These are phyloP conservation scores for Oryza meyeriana DNA, from an alignment of 176 grass and related monocot species.

Conservation along the genomic window DNA sequence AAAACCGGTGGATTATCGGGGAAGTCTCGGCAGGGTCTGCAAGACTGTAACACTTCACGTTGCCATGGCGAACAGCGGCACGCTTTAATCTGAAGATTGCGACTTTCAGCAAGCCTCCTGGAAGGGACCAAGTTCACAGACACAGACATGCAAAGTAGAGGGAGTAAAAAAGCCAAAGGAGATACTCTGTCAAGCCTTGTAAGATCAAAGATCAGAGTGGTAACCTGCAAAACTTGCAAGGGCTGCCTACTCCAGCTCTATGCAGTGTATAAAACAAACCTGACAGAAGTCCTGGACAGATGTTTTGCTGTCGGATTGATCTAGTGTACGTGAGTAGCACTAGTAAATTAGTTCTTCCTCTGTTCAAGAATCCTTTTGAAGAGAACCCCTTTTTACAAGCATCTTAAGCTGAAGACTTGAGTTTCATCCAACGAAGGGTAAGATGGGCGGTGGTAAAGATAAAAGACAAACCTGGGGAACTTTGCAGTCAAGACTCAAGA, in stretches of 20 bases:
- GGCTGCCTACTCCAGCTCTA: background rate
- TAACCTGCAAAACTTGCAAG: slow-evolving; percentile 28
- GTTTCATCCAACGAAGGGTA: slow-evolving; percentile 20
- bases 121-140: slow-evolving; percentile 6
- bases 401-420: slow-evolving; percentile 14
- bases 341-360: background rate
- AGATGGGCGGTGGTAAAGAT: slow-evolving; percentile 22
- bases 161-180: slow-evolving; percentile 23
- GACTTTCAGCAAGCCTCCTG: background rate
- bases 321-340: background rate
- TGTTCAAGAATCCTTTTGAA: background rate
- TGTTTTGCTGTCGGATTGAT: slow-evolving; percentile 12
- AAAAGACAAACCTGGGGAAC: background rate
- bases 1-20: slow-evolving; percentile 25
- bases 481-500: background rate
- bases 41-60: background rate
- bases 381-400: slow-evolving; percentile 1
- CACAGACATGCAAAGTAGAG: slow-evolving; percentile 12
- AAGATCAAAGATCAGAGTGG: slow-evolving; percentile 21
- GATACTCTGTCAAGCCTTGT: slow-evolving; percentile 34
- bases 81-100: background rate
- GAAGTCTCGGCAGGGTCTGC: background rate
- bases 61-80: background rate
- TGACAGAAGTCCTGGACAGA: slow-evolving; percentile 9
- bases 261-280: background rate